Evolutionary conservation across 805 yeast species (phyloP), one percentile per base, ranked within the genome.

Genomic region (Wickerhamiella domercqiae): DNA sequence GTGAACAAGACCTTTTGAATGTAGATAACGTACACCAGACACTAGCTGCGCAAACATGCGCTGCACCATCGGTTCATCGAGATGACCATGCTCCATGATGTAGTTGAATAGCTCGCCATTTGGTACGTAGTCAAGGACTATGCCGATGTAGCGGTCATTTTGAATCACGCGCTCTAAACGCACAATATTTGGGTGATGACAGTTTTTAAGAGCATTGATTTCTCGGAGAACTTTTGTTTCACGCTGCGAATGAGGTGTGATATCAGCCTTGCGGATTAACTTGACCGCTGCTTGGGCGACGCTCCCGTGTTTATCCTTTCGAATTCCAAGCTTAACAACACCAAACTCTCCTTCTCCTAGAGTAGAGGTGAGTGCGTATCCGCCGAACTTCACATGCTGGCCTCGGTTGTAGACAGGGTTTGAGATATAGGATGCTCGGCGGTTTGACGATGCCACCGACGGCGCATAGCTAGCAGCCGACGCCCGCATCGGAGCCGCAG

Each of bases 311-410:
- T 83, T 84, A 49, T 75, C 86, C 55, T 80, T 81, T 42, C 93
- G 68, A 96, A 96, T 87, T 11, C 96, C 97, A 17, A 90, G 65
- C 56, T 87, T 90, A 41, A 90, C 98, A 58, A 90, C 87, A 41
- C 98, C 98, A 58, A 90, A 90, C 55, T 90, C 98, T 35, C 98
- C 98, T 60, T 90, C 95, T 24, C 98, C 98, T 11, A 90, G 62
- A 0, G 98, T 87, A 11, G 93, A 76, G 2, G 97, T 98, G 5
- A 90, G 67, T 17, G 81, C 71, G 52, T 86, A 90, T 11, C 81
- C 75, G 19, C 98, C 98, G 55, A 90, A 86, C 29, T 93, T 69
- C 31, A 50, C 41, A 36, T n/a, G n/a, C n/a, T n/a, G n/a, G n/a
- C n/a, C n/a, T n/a, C n/a, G n/a, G 15, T 55, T 52, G 29, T 48